Conservation (phyloP, 768 basidiomycete genomes). For the Naganishia antarctica region DNA sequence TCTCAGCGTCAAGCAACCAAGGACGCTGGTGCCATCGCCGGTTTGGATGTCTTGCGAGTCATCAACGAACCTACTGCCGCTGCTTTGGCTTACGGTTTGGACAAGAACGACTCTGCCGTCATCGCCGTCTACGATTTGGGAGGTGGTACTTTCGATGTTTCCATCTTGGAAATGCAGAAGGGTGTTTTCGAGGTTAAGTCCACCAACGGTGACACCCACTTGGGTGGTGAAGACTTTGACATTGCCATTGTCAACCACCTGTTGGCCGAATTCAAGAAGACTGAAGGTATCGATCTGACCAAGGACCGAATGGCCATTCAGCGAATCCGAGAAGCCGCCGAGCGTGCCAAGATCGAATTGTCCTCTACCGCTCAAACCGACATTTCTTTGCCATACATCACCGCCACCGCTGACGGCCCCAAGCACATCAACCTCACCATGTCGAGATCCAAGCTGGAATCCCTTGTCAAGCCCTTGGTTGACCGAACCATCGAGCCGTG, state of each 20-base stretch:
- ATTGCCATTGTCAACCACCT: slow-evolving; percentile 80
- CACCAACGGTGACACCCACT: slow-evolving; percentile 97
- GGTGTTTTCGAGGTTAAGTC: slow-evolving; percentile 99
- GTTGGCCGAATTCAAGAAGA: slow-evolving; percentile 89
- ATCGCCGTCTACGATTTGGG: slow-evolving; percentile 99
- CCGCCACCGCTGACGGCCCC: slow-evolving; percentile 86
- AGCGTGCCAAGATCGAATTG: slow-evolving; percentile 98
- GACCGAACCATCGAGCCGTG: slow-evolving; percentile 89
- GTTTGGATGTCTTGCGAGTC: slow-evolving; percentile 92
- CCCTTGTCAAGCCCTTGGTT: slow-evolving; percentile 73
- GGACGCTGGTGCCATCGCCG: slow-evolving; percentile 94
- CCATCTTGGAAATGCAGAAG: slow-evolving; percentile 98
- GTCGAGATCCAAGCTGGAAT: slow-evolving; percentile 82
- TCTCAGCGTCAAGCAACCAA: slow-evolving; percentile 98
- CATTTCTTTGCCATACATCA: slow-evolving; percentile 96
- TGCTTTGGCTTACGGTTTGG: slow-evolving; percentile 94
- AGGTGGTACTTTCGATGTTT: slow-evolving; percentile 99
- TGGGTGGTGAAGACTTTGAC: slow-evolving; percentile 97
- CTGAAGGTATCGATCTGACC: slow-evolving; percentile 71
- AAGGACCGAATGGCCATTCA: slow-evolving; percentile 94
- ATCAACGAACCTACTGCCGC: slow-evolving; percentile 99
- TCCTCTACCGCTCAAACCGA: slow-evolving; percentile 93
- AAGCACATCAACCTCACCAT: slow-evolving; percentile 95
- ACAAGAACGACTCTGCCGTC: slow-evolving; percentile 73
- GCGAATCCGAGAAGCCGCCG: slow-evolving; percentile 96